Base-by-base conservation (phyloP, 106 monocot genomes). In the Dendrobium chrysotoxum region DNA sequence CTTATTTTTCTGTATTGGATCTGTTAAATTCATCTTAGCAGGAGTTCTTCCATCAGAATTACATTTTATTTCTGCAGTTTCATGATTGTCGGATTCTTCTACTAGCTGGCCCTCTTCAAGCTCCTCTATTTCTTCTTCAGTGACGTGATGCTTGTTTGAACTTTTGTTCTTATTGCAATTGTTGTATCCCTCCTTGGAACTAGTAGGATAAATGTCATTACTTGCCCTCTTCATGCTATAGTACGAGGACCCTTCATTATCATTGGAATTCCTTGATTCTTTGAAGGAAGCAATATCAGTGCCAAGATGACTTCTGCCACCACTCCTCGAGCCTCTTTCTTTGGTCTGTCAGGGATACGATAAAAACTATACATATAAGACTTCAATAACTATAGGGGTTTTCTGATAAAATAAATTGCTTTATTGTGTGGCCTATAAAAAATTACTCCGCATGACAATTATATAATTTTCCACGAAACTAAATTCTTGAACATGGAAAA, bases 91-190 rank as follows among this genome's bases (percentile, higher is more conserved):
- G 45, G 77, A 17, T 25, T 82, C 84, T 82, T 89, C 89, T 26
- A 89, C 76, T 30, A 89, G 80, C 74, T 89, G 80, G 8, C 84
- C 90, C 75, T 90, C 87, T 64, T 90, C 90, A 39, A 81, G 77
- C 35, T 90, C 88, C 42, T 72, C 81, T 75, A 75, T 74, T 72
- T 83, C 85, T 74, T 71, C 31, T 71, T 71, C 38, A 31, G 74
- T 18, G 42, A 2, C 7, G 42, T 20, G n/a, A 44, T 1, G 38
- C 50, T 50, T 50, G 50, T 50, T 12, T 3, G 50, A 50, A 13
- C 11, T 50, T 50, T 50, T 50, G 13, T 13, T 12, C 44, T 6
- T 9, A 5, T 5, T 9, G 44, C 9, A 9, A 44, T 44, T 44
- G 6, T 0, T 44, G 9, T 9, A 44, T 44, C 44, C 44, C 44